Percentiles rank a stretch among this genome's conserved stretches.
Conservation (phyloP, 148 eudicot genomes). For the Polygonum aviculare region DNA sequence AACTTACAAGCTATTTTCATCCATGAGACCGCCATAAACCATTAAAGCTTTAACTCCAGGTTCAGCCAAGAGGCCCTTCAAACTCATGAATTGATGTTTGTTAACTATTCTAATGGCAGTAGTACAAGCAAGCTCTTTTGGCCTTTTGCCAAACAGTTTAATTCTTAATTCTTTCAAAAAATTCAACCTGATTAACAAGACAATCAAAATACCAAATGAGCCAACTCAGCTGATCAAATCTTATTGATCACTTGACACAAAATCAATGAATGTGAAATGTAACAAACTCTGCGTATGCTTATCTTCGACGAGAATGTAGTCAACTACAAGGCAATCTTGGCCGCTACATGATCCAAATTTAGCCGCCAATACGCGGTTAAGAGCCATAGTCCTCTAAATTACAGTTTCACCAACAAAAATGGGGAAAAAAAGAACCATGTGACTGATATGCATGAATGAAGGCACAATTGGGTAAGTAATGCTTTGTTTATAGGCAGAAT, state of each 20-base stretch:
- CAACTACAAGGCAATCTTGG: slow-evolving; percentile 77
- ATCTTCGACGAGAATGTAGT: slow-evolving; percentile 64
- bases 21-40: slow-evolving; percentile 56
- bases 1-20: slow-evolving; percentile 55
- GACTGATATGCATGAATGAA: neutral
- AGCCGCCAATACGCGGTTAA: slow-evolving; percentile 54
- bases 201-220: neutral
- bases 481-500: neutral
- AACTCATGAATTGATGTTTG: slow-evolving; percentile 41
- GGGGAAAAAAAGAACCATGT: neutral
- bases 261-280: slow-evolving; percentile 5
- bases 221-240: neutral
- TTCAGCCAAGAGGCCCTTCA: slow-evolving; percentile 53
- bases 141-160: slow-evolving; percentile 42
- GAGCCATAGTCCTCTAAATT: slow-evolving; percentile 19
- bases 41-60: slow-evolving; percentile 45
- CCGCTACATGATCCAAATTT: slow-evolving; percentile 76
- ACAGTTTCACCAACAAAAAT: neutral
- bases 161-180: slow-evolving; percentile 26
- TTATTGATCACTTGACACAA: neutral
- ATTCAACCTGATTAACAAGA: slow-evolving; percentile 34
- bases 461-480: neutral
- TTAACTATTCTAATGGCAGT: slow-evolving; percentile 52
- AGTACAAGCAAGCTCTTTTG: slow-evolving; percentile 24
- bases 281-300: slow-evolving; percentile 43